Percentiles rank a stretch among this genome's conserved stretches.
These are phyloP conservation scores for Polychaeton citri DNA, from an alignment of 2,329 filamentous ascomycete genomes.

Conservation along the genomic window DNA sequence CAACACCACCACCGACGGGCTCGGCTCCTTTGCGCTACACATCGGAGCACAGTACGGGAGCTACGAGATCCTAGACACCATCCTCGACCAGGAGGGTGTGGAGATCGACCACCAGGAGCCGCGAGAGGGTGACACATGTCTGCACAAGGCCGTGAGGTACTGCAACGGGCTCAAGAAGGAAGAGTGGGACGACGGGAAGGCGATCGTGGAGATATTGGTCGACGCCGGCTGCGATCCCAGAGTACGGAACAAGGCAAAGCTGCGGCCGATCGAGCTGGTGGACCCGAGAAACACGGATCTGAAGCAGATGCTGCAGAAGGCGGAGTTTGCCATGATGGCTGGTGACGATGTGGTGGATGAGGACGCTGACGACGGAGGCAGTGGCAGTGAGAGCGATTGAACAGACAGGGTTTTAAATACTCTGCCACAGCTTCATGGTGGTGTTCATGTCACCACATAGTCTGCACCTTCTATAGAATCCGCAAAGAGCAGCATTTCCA, in stretches of 20 bases:
- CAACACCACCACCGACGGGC: constrained; percentile 70
- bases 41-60: constrained; percentile 75
- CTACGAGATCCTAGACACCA: constrained; percentile 70
- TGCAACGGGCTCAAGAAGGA: constrained; percentile 53
- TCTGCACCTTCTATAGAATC: no score
- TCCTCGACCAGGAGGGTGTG: constrained; percentile 72
- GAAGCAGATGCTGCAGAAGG: constrained; percentile 51
- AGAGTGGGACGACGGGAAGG: constrained; percentile 51
- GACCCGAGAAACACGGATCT: constrained; percentile 56
- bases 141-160: constrained; percentile 68
- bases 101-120: constrained; percentile 70
- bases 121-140: constrained; percentile 60
- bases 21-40: constrained; percentile 83
- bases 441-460: no score
- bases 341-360: constrained; percentile 36
- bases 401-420: no score
- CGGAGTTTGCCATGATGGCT: constrained; percentile 48
- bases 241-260: constrained; percentile 57
- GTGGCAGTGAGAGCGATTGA: constrained; percentile 33
- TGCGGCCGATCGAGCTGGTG: constrained; percentile 58
- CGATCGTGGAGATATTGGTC: constrained; percentile 65
- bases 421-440: no score
- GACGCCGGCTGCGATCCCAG: constrained; percentile 59
- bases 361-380: constrained; percentile 27
- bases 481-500: no score